Evolutionary conservation across 345 rosid genomes (phyloP).

Genomic region (Populus tremula): DNA sequence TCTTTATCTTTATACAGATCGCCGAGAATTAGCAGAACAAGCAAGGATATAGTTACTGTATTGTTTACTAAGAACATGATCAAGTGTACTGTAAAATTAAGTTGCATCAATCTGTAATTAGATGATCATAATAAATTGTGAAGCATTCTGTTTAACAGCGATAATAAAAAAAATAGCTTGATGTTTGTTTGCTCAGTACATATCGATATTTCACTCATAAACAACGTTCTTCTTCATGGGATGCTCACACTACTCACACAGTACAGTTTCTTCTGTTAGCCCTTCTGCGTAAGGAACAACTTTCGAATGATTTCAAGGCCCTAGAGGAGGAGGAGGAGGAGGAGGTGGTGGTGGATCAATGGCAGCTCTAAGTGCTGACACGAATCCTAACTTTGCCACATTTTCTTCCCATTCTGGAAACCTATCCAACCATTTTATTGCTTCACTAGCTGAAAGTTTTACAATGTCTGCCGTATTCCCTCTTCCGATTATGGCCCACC

Average conservation of each 20-base stretch:
- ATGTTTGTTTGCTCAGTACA: not conserved
- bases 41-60: no score
- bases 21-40: no score
- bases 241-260: constrained; percentile 59
- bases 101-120: no score
- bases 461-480: constrained; percentile 39
- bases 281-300: constrained; percentile 43
- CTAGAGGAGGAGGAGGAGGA: not conserved
- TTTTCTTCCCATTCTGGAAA: constrained; percentile 51
- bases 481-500: constrained; percentile 68
- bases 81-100: no score
- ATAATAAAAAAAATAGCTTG: not conserved
- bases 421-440: constrained; percentile 38
- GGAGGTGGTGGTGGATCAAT: constrained; percentile 24
- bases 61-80: no score
- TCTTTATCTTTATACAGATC: no score
- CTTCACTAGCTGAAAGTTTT: constrained; percentile 33
- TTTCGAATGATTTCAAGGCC: constrained; percentile 42
- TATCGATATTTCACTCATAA: constrained; percentile 39
- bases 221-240: constrained; percentile 55
- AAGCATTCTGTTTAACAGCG: not conserved
- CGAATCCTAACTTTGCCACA: constrained; percentile 41
- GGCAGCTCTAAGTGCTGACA: constrained; percentile 45
- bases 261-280: constrained; percentile 20
- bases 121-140: no score